Evolutionary conservation across 2,329 filamentous ascomycete genomes (phyloP), one percentile per base, ranked within the genome.

Genomic region (Fusarium penzigii): DNA sequence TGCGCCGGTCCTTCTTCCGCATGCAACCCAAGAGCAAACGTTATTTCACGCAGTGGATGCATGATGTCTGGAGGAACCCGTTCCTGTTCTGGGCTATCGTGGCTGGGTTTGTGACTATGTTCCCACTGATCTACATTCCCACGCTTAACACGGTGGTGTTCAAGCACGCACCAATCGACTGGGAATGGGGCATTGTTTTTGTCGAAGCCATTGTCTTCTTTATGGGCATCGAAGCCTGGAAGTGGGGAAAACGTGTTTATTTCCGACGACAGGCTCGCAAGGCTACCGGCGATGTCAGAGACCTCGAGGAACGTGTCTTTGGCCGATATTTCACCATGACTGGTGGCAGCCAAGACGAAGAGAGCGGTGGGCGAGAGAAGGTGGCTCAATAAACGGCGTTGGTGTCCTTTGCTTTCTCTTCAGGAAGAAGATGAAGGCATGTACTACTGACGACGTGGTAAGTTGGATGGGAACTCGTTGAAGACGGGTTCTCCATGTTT

Each of bases 1-100:
- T 88, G 74, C 83, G 87, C 25, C 81, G 85, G 45, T 85, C 81
- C 6, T 88, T 90, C 73, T 90, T 90, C 78, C 79, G 81, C 61
- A 88, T 90, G 84, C 80, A 88, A 60, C 84, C 86, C 6, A 75
- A 76, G 48, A 82, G 80, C 47, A 83, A 81, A 59, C 74, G 71
- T 42, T 82, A 84, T 63, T 81, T 85, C 55, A 85, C 82, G 0
- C 82, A 88, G 59, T 89, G 86, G 85, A 78, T 85, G 53, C 58
- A 77, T 46, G 84, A 88, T 55, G 78, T 87, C 25, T 88, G 85
- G 85, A 74, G 82, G 52, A 90, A 90, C 73, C 75, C 85, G 64
- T 88, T 90, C 69, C 72, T 87, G n/a, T 87, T 87, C 74, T 85
- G 76, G 73, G 77, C 82, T 29, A 78, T 87, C 34, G 55, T 75